These are phyloP conservation scores for Halenospora varia DNA, from an alignment of 495 filamentous ascomycete genomes.

Conservation along the genomic window DNA sequence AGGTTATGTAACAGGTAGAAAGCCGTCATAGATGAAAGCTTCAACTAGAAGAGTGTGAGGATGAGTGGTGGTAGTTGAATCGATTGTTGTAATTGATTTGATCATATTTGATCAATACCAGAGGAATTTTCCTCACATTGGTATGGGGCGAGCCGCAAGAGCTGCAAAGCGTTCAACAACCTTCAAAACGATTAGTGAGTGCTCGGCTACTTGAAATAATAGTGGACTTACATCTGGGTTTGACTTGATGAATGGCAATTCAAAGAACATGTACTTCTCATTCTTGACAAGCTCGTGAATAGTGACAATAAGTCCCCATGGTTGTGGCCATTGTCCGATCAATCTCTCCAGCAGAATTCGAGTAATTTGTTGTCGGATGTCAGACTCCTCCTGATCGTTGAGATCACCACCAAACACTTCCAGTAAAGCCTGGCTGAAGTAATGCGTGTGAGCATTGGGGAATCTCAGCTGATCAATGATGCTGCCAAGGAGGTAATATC, in stretches of 20 bases:
- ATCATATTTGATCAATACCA: background rate
- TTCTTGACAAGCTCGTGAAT: constrained; percentile 90
- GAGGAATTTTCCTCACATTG: background rate
- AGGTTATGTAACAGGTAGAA: constrained; percentile 27
- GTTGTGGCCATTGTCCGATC: constrained; percentile 87
- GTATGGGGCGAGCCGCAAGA: constrained; percentile 29
- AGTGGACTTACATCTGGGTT: constrained; percentile 66
- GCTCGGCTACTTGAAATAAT: constrained; percentile 6
- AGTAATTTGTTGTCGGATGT: constrained; percentile 85
- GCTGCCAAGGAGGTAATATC: constrained; percentile 78
- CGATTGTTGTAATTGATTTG: background rate
- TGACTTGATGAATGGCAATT: constrained; percentile 85
- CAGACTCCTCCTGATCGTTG: constrained; percentile 70
- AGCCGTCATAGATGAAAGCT: constrained; percentile 1
- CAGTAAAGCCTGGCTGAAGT: constrained; percentile 84
- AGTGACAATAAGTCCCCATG: constrained; percentile 92
- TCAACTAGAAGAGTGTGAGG: constrained; percentile 1
- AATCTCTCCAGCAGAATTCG: constrained; percentile 83
- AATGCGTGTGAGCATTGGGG: constrained; percentile 85
- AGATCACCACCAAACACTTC: constrained; percentile 80
- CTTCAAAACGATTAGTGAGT: constrained; percentile 29
- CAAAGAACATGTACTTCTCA: constrained; percentile 82
- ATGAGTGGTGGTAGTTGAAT: background rate
- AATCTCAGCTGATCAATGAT: constrained; percentile 92
- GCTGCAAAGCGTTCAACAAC: constrained; percentile 39